Evolutionary conservation across 192 early-diverging fungal species (phyloP), one percentile per base, ranked within the genome.

Genomic region (Chytriomyces sp.): DNA sequence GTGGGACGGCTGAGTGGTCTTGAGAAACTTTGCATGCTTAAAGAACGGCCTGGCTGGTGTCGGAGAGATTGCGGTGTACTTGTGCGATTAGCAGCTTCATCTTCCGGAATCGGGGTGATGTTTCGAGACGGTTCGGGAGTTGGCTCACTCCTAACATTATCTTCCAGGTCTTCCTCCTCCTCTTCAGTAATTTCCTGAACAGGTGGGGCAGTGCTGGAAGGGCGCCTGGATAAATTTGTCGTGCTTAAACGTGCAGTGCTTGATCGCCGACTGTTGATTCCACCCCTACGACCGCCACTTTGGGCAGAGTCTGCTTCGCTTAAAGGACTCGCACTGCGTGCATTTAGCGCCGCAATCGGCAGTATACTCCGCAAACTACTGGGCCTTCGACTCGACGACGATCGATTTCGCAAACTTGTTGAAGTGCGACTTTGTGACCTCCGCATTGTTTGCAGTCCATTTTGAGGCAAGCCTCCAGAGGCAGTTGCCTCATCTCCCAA

Each of bases 401-500:
- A 13, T 23, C 63, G 18, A 16, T 26, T 26, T 20, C 24, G 11
- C 20, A 13, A 13, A 28, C 63, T 64, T 4, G 35, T 35, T 35
- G 35, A 35, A 35, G 35, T 35, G 35, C 35, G 35, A 35, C 35
- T 35, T 35, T 35, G 35, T 35, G 35, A 35, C 20, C 20, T 23
- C 26, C 24, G 16, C 63, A 64, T 23, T 1, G 18, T 71, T 28
- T 4, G 45, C 28, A 20, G 2, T 26, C 64, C 64, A 7, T 47
- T 47, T 1, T 18, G 28, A 20, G 67, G 46, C 43, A 9, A 45
- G 67, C 43, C 18, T 26, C 13, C 43, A 18, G 67, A 68, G 67
- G 18, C n/a, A 10, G 26, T 45, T 68, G 16, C 63, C 35, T 64
- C 63, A 13, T 64, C 63, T 64, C 63, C 11, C 63, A 64, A 35